These are phyloP conservation scores for Phyllosticta capitalensis DNA, from an alignment of 2,329 filamentous ascomycete genomes.

Conservation along the genomic window DNA sequence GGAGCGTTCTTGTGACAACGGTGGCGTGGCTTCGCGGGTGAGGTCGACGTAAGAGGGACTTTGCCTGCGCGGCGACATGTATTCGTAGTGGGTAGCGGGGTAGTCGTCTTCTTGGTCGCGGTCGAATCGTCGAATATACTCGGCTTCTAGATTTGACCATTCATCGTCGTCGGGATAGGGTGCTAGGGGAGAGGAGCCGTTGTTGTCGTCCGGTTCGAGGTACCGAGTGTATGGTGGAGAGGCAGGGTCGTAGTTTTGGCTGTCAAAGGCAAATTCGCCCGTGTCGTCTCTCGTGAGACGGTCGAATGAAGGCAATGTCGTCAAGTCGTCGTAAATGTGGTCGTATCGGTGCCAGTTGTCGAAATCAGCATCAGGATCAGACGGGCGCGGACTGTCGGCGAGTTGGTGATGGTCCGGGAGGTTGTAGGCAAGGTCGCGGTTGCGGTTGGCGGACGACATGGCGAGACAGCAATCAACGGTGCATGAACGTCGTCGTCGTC, in stretches of 20 bases:
- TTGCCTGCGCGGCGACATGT: background rate
- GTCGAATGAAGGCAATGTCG: background rate
- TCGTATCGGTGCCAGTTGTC: slow-evolving; percentile 19
- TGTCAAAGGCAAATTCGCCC: background rate
- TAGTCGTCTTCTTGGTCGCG: background rate
- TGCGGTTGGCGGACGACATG: background rate
- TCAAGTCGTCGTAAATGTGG: slow-evolving; percentile 13
- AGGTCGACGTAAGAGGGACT: slow-evolving; percentile 29
- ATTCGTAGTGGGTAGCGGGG: background rate
- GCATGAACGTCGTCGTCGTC: background rate
- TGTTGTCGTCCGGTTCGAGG: background rate
- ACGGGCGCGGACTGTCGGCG: background rate
- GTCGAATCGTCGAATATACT: background rate
- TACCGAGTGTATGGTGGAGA: background rate
- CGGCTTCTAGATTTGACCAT: background rate
- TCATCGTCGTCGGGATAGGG: background rate
- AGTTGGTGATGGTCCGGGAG: background rate
- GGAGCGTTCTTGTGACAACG: slow-evolving; percentile 8
- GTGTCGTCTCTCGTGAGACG: background rate
- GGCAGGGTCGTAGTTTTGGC: background rate
- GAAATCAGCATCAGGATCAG: slow-evolving; percentile 18
- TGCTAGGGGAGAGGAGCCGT: background rate
- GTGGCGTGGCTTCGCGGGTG: slow-evolving; percentile 9
- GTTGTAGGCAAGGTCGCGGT: background rate
- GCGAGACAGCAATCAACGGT: background rate